Percentiles rank a stretch among this genome's conserved stretches.
phyloP scores from a whole-genome alignment of 1,284 basidiomycete species.

The Cryptococcus sp. region DNA sequence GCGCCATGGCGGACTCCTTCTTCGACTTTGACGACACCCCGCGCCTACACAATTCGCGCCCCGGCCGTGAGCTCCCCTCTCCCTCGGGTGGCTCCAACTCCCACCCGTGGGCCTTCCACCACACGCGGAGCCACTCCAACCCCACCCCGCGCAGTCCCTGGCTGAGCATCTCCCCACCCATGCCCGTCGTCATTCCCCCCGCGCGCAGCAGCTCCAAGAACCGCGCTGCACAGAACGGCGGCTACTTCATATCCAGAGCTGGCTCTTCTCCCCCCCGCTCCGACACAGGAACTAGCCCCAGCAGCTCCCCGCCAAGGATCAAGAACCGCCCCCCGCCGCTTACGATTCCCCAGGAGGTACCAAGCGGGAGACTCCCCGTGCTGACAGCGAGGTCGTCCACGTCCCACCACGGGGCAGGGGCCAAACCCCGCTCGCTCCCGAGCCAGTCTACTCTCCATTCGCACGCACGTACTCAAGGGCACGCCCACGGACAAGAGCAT shows the following conservation, averaged over 20 bases:
- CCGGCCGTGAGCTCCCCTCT: neutral
- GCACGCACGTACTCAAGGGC: too few relatives aligned
- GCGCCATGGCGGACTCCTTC: conserved; percentile 8
- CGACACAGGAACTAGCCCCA: neutral
- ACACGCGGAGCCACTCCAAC: neutral
- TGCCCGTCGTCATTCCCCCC: conserved; percentile 5
- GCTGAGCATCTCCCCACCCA: conserved; percentile 4
- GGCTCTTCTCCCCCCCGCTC: too few relatives aligned
- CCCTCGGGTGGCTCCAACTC: neutral
- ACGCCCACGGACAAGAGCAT: too few relatives aligned
- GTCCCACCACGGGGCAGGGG: neutral
- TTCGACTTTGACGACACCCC: conserved; percentile 8
- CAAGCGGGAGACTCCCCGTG: conserved; percentile 7
- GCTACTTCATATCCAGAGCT: too few relatives aligned
- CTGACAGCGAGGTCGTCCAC: conserved; percentile 10
- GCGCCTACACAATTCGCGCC: neutral
- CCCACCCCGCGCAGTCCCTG: conserved; percentile 1
- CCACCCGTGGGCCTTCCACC: neutral
- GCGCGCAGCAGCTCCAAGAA: conserved; percentile 6
- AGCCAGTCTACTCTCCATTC: too few relatives aligned
- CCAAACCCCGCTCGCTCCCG: neutral
- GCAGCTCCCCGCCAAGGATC: neutral
- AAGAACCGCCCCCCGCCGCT: conserved; percentile 14
- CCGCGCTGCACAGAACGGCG: neutral
- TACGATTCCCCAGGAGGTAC: conserved; percentile 6